phyloP scores from a whole-genome alignment of 331 rosid species.

The Prunus yedoensis region DNA sequence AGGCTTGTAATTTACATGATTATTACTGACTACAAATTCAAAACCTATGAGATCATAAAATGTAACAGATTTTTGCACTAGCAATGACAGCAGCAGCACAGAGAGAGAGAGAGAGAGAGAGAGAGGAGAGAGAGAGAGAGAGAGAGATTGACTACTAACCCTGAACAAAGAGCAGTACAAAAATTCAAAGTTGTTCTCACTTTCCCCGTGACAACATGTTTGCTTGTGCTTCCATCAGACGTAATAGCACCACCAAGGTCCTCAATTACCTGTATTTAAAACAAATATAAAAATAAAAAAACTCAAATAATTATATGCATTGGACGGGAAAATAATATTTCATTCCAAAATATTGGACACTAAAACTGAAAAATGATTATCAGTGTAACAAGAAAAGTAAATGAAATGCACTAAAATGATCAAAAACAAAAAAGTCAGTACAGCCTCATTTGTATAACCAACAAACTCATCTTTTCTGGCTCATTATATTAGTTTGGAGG shows the following conservation, averaged over 20 bases:
- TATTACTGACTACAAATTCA: too few species aligned
- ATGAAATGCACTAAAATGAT: background rate
- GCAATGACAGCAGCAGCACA: background rate
- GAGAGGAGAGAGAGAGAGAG: background rate
- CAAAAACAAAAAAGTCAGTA: background rate
- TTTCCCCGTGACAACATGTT: conserved; percentile 85
- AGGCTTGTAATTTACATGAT: too few species aligned
- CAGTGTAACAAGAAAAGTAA: background rate
- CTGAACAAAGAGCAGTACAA: conserved; percentile 84
- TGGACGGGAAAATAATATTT: background rate
- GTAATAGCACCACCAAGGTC: conserved; percentile 77
- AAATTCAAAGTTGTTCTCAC: conserved; percentile 84
- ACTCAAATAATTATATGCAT: background rate
- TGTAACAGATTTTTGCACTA: background rate
- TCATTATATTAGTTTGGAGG: background rate
- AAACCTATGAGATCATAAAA: too few species aligned
- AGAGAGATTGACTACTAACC: conserved; percentile 51
- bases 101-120: too few species aligned
- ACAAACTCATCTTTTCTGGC: background rate
- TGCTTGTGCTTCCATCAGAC: conserved; percentile 59
- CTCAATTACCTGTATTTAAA: conserved; percentile 58
- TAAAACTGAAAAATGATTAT: background rate
- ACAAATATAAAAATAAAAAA: conserved; percentile 6
- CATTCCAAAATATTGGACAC: background rate
- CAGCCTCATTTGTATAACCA: background rate